Evolutionary conservation across 176 grass and related monocot species (phyloP), one percentile per base, ranked within the genome.

Genomic region (Oryza longistaminata): DNA sequence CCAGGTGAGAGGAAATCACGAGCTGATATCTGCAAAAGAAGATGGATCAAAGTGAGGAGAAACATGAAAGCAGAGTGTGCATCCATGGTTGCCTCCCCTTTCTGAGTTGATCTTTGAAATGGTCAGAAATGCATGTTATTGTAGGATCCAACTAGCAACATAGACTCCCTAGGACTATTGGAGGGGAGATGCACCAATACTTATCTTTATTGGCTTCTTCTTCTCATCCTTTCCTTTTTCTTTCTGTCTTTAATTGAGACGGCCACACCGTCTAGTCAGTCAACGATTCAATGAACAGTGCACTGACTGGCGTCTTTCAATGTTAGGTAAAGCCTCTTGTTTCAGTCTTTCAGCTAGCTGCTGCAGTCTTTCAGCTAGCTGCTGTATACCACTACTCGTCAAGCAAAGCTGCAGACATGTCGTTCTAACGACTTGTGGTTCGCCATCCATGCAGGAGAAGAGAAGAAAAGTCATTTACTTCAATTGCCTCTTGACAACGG

Each of bases 1-100:
- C 85, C 85, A 9, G 72, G 49, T 14, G 8, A 76, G 71, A 87
- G 85, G 79, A 46, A 70, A 11, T 87, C 79, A 7, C 15, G 25
- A 24, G 72, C 79, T 8, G 72, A 64, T 16, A 82, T 19, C 3
- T 12, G 14, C 19, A 21, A 12, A 70, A 87, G 65, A 37, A 82
- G 71, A 26, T 76, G 79, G 3, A 76, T 46, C 49, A 21, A 27
- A 17, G 39, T 3, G 52, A 82, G 34, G 42, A 70, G 7, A 11
- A 87, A 33, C 71, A 75, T 9, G 34, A 12, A 10, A 17, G 71
- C 22, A 25, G 25, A 76, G 27, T 8, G 49, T 11, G 35, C 50
- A 17, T 26, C 64, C 85, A 87, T 87, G 19, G 9, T 26, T 66
- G 0, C 39, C 44, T 37, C 26, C 17, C 45, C 33, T 34, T 35